Base-by-base conservation (phyloP, 306 rosid species). In the Lablab purpureus region DNA sequence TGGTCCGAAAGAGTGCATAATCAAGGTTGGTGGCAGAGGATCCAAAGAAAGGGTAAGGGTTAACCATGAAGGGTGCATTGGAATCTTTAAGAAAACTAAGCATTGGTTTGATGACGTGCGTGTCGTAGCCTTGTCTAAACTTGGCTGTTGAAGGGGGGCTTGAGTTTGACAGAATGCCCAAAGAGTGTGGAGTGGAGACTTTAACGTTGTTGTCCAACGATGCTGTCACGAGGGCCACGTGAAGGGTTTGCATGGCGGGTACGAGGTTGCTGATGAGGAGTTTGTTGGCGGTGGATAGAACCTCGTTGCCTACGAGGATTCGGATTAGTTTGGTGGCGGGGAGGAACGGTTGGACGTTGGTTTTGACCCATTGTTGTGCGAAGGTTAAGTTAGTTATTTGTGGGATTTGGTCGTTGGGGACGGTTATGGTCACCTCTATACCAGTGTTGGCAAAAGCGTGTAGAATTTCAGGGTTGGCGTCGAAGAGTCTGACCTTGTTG, bases 81-180 rank as follows among this genome's bases (percentile, higher is more conserved):
- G 93, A 71, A 60, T 84, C 84, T n/a, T 77, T 77, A 1, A 92
- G 86, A 70, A 94, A 94, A n/a, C 43, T 82, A 14, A 94, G 88
- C 85, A 94, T 71, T 3, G 97, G 98, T 64, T 85, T 89, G 10
- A 94, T 51, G 2, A 92, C 80, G 41, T 89, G 94, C 12, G 76
- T 82, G 73, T 94, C 98, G 47, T 94, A 92, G 78, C 98, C 98
- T 85, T 84, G 93, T 25, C 98, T 79, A 59, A 94, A 94, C 50
- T 84, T 89, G 4, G 86, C 96, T 0, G 85, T 25, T 28, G 97
- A 94, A 4, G 98, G 98, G n/a, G 98, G 97, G 71, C 74, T 86
- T 13, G 98, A 90, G 75, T 78, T 74, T 15, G 91, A 55, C 18
- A 90, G 82, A 68, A 94, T 88, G 65, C 97, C 94, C 27, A 92